Base-by-base conservation (phyloP, 495 filamentous ascomycete genomes). In the Aspergillus hancockii region DNA sequence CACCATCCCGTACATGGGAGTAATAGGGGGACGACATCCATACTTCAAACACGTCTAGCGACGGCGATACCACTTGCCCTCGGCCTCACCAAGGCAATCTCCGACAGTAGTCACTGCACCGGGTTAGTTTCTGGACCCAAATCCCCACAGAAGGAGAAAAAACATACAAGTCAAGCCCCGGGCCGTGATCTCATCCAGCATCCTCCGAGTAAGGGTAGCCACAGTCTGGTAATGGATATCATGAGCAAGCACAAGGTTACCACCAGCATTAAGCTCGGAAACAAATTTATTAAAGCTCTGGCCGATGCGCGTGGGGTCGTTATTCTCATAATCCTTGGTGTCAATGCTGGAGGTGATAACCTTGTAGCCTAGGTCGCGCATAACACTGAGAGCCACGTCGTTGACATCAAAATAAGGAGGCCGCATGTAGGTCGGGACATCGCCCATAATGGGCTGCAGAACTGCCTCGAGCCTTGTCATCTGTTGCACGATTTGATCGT, bases 381-480 rank as follows among this genome's bases (percentile, higher is more conserved):
- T 67, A 2, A 58, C 59, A 5, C 40, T 14, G 1, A 75, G 40
- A 7, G 75, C 75, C 16, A 49, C 50, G 31, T 47, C 62, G 56
- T 64, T 71, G 58, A 67, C 67, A 16, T 62, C 58, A 12, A 81
- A 68, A 56, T 71, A 82, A 0, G 79, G 79, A 2, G 75, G 67
- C 22, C 79, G 68, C 65, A 92, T 91, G 70, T 93, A 94, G 4
- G 86, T 85, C 1, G 90, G 90, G 66, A 88, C 84, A 60, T 85
- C 83, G 16, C 90, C 90, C 10, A 91, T 75, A 54, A 91, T 84
- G 47, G 83, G 83, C 43, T 80, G 75, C 43, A 92, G 67, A 4
- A 88, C 85, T 62, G 86, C 84, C 70, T 93, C 89, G 56, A 89
- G 86, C 72, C 80, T 81, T 28, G 77, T 72, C 77, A 94, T 91